A percentile compares a stretch with the other conserved stretches of the same genome.
phyloP scores from a whole-genome alignment of 164 flowering plant species.

The Vitis labrusca region DNA sequence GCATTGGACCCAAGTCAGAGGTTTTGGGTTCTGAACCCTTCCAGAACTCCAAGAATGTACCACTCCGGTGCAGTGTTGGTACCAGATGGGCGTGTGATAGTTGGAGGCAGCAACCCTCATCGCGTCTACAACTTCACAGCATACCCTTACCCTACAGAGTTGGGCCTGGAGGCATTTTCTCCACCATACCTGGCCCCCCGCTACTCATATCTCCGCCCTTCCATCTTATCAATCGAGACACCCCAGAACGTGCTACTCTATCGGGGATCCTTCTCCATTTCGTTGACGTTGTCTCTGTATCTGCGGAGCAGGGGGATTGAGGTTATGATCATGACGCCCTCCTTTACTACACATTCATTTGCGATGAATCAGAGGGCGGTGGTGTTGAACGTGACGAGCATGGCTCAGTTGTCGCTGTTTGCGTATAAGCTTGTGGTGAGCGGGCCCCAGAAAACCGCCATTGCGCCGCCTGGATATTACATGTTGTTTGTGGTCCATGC shows the following conservation, averaged over 20 bases:
- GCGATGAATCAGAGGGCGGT: slow-evolving; percentile 79
- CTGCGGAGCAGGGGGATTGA: slow-evolving; percentile 16
- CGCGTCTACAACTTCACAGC: slow-evolving; percentile 52
- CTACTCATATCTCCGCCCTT: slow-evolving; percentile 36
- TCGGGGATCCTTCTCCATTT: slow-evolving; percentile 37
- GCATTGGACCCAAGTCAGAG: slow-evolving; percentile 33
- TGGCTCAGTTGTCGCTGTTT: slow-evolving; percentile 24
- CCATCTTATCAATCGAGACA: slow-evolving; percentile 34
- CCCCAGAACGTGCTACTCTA: slow-evolving; percentile 24
- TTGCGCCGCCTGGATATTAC: slow-evolving; percentile 89
- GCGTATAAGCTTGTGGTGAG: slow-evolving; percentile 37
- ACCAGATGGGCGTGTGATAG: slow-evolving; percentile 75
- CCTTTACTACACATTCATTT: slow-evolving; percentile 77
- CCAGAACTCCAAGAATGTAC: slow-evolving; percentile 63
- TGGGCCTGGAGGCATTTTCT: slow-evolving; percentile 70
- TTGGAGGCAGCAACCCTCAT: slow-evolving; percentile 94
- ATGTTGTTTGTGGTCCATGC: slow-evolving; percentile 73
- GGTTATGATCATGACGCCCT: slow-evolving; percentile 62
- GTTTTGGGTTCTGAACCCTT: slow-evolving; percentile 45
- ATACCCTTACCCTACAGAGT: slow-evolving; percentile 61
- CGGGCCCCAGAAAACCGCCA: slow-evolving; percentile 44
- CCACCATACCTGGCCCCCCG: slow-evolving; percentile 52
- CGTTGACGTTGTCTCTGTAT: slow-evolving; percentile 25
- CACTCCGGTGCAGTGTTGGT: slow-evolving; percentile 74
- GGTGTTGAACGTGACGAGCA: slow-evolving; percentile 27